Conservation (phyloP, 768 basidiomycete species). For the Crucibulum laeve region DNA sequence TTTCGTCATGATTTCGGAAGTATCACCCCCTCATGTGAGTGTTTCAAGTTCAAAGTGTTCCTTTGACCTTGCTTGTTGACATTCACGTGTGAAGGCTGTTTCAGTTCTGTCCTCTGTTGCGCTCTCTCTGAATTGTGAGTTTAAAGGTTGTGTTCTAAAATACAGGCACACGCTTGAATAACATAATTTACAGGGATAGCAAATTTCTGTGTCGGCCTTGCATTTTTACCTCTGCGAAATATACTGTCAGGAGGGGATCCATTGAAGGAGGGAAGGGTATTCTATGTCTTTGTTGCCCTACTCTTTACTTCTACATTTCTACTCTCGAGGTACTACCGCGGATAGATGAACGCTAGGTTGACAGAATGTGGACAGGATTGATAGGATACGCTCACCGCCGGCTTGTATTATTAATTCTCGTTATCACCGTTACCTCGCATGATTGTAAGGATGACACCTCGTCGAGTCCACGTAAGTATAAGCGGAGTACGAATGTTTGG, state of each 20-base stretch:
- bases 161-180: slow-evolving; percentile 3
- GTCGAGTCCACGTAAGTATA: too few species aligned
- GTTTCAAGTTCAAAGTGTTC: too few species aligned
- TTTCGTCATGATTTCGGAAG: slow-evolving; percentile 88
- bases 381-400: too few species aligned
- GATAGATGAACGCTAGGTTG: slow-evolving; percentile 13
- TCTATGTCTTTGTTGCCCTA: slow-evolving; percentile 74
- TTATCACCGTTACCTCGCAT: too few species aligned
- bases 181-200: slow-evolving; percentile 54
- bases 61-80: background rate
- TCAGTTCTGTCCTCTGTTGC: slow-evolving; percentile 75
- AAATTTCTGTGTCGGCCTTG: slow-evolving; percentile 81
- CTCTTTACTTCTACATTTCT: slow-evolving; percentile 37
- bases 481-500: slow-evolving; percentile 22
- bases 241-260: slow-evolving; percentile 57
- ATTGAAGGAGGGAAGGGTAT: slow-evolving; percentile 79
- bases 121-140: slow-evolving; percentile 67
- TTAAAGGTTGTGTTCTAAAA: background rate
- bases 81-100: slow-evolving; percentile 43
- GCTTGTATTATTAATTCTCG: too few species aligned
- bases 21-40: slow-evolving; percentile 76
- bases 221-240: slow-evolving; percentile 83
- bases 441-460: too few species aligned
- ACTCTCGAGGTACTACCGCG: slow-evolving; percentile 34
- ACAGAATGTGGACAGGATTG: background rate